A percentile compares a stretch with the other conserved stretches of the same genome.
Conservation (phyloP, 129 eudicot species). For the Helichrysum umbraculigerum region DNA sequence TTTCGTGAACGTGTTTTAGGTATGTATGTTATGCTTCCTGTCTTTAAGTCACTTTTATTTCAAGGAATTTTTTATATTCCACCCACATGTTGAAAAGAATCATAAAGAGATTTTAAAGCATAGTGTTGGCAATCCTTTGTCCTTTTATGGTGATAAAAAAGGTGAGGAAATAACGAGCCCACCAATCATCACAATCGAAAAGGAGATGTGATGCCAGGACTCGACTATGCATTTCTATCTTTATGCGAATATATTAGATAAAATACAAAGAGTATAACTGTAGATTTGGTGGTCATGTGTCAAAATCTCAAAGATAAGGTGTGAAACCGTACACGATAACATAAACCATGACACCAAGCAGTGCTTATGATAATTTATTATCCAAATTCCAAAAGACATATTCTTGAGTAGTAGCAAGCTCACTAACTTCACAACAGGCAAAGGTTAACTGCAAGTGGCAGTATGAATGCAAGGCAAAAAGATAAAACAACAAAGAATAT, state of each 20-base stretch:
- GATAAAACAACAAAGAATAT: too few species aligned
- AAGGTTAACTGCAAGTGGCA: background rate
- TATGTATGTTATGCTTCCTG: slow-evolving; percentile 15
- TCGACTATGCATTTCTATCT: slow-evolving; percentile 33
- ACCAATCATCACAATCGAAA: slow-evolving; percentile 25
- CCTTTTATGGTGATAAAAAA: slow-evolving; percentile 30
- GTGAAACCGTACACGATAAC: background rate
- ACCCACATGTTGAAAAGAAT: slow-evolving; percentile 20
- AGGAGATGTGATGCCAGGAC: slow-evolving; percentile 31
- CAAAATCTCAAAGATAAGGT: slow-evolving; percentile 7
- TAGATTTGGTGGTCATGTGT: slow-evolving; percentile 13
- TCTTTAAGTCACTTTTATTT: slow-evolving; percentile 6
- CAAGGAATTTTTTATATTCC: slow-evolving; percentile 18
- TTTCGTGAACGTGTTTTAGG: slow-evolving; percentile 10
- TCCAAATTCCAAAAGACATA: too few species aligned
- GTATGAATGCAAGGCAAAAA: background rate
- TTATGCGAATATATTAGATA: background rate
- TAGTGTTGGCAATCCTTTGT: slow-evolving; percentile 11
- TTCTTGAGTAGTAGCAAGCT: too few species aligned
- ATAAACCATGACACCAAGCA: background rate
- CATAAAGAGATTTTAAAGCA: slow-evolving; percentile 1
- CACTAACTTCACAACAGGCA: background rate
- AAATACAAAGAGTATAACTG: slow-evolving; percentile 12
- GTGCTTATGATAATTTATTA: too few species aligned
- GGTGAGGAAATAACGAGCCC: slow-evolving; percentile 27